phyloP scores from a whole-genome alignment of 2,329 filamentous ascomycete species.

The Monascus ruber region DNA sequence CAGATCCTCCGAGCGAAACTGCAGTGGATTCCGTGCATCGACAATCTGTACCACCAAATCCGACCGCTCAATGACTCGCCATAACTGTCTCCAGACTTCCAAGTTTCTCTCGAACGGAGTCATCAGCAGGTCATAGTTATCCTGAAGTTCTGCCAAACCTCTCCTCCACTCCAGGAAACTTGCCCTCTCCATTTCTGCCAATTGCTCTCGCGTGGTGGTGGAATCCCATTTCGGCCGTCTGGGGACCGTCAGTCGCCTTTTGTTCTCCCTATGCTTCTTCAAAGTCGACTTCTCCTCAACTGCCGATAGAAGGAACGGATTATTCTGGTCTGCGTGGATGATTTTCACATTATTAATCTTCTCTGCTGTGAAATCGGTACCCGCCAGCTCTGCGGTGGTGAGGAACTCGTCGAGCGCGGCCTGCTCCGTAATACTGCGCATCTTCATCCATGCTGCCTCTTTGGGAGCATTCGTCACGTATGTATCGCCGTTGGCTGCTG shows the following conservation, averaged over 20 bases:
- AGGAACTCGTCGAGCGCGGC: slow-evolving; percentile 93
- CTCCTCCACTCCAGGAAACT: slow-evolving; percentile 79
- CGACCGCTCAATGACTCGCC: slow-evolving; percentile 94
- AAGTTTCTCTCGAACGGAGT: slow-evolving; percentile 95
- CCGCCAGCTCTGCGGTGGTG: slow-evolving; percentile 89
- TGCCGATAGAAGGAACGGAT: slow-evolving; percentile 80
- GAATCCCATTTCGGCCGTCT: slow-evolving; percentile 81
- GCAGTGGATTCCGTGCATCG: slow-evolving; percentile 83
- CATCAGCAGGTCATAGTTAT: slow-evolving; percentile 89
- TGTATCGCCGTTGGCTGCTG: slow-evolving; percentile 65
- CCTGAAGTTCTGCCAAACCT: slow-evolving; percentile 81
- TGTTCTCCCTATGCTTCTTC: slow-evolving; percentile 75
- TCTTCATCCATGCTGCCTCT: slow-evolving; percentile 96
- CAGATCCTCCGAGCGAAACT: slow-evolving; percentile 89
- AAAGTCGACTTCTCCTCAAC: slow-evolving; percentile 68
- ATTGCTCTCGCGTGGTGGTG: slow-evolving; percentile 67
- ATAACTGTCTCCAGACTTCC: slow-evolving; percentile 95
- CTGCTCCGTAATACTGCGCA: slow-evolving; percentile 97
- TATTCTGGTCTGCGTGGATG: slow-evolving; percentile 91
- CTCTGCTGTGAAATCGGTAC: slow-evolving; percentile 96
- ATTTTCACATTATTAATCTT: slow-evolving; percentile 99
- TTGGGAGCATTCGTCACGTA: slow-evolving; percentile 86
- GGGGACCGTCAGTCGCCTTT: slow-evolving; percentile 70
- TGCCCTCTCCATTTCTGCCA: slow-evolving; percentile 69
- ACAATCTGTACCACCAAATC: slow-evolving; percentile 97